Conservation (phyloP, 116 monocot genomes). For the Trichopus zeylanicus region DNA sequence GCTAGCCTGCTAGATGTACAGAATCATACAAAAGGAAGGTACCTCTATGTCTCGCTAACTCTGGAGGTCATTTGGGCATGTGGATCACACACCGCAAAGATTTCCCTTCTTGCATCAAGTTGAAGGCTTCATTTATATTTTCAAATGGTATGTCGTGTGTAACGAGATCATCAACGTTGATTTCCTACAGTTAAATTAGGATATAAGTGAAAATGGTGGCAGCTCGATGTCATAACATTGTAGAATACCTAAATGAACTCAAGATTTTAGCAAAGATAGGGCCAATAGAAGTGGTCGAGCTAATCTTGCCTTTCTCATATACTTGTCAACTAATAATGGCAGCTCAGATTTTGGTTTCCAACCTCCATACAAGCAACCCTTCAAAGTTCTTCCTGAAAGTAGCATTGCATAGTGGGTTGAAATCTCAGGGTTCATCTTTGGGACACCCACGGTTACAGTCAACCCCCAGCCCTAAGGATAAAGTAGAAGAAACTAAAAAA, state of each 20-base stretch:
- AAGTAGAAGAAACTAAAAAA: constrained; percentile 1
- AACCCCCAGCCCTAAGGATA: constrained; percentile 74
- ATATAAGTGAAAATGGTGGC: no score
- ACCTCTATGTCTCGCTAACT: not conserved
- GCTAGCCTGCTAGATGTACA: no score
- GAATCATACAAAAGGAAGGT: not conserved
- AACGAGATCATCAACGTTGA: constrained; percentile 63
- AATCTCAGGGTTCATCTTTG: constrained; percentile 65
- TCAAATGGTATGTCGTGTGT: constrained; percentile 73
- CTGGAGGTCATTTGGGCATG: constrained; percentile 20
- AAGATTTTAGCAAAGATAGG: no score
- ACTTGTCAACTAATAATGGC: constrained; percentile 68
- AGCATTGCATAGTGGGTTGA: constrained; percentile 65
- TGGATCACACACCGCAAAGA: constrained; percentile 91
- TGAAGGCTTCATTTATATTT: constrained; percentile 63
- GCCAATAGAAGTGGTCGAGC: no score
- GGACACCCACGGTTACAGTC: constrained; percentile 80
- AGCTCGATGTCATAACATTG: no score
- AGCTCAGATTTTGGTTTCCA: constrained; percentile 96
- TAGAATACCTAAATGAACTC: no score
- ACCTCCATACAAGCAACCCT: constrained; percentile 91
- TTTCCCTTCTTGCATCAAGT: constrained; percentile 73
- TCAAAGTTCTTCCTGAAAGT: constrained; percentile 85
- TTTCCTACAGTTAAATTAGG: no score
- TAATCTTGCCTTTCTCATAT: constrained; percentile 42